These are phyloP conservation scores for Polytrichum commune DNA, from an alignment of 225 moss, liverwort and hornwort species.

Conservation along the genomic window DNA sequence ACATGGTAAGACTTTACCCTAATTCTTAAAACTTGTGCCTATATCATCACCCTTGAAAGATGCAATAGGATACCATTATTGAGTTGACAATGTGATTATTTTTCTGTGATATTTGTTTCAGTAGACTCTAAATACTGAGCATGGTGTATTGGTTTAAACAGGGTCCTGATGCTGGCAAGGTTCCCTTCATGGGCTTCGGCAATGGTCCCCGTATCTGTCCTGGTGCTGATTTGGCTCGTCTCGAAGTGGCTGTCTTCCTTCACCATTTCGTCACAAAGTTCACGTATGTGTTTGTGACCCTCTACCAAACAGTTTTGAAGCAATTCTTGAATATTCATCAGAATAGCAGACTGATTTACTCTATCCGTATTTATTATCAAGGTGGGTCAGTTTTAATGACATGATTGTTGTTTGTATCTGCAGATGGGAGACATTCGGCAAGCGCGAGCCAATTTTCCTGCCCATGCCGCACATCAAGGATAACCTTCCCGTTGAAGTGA, in stretches of 20 bases:
- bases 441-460: constrained; percentile 35
- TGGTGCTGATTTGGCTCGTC: constrained; percentile 48
- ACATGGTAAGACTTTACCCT: constrained; percentile 15
- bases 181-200: constrained; percentile 47
- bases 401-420: not conserved
- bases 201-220: constrained; percentile 52
- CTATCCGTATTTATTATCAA: not conserved
- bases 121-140: not conserved
- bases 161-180: constrained; percentile 33
- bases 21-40: too few species aligned
- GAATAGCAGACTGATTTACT: not conserved
- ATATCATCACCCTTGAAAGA: too few species aligned
- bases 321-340: not conserved
- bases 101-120: not conserved
- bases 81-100: not conserved
- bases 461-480: constrained; percentile 41
- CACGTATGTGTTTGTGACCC: constrained; percentile 23
- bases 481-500: constrained; percentile 27
- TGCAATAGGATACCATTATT: too few species aligned
- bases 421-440: constrained; percentile 39
- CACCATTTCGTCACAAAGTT: constrained; percentile 55
- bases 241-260: constrained; percentile 54
- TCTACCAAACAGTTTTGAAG: not conserved
- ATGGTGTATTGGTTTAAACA: not conserved
- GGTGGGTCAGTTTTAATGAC: not conserved